Conservation (phyloP, 495 filamentous ascomycete genomes). For the Penicillium tannophilum region DNA sequence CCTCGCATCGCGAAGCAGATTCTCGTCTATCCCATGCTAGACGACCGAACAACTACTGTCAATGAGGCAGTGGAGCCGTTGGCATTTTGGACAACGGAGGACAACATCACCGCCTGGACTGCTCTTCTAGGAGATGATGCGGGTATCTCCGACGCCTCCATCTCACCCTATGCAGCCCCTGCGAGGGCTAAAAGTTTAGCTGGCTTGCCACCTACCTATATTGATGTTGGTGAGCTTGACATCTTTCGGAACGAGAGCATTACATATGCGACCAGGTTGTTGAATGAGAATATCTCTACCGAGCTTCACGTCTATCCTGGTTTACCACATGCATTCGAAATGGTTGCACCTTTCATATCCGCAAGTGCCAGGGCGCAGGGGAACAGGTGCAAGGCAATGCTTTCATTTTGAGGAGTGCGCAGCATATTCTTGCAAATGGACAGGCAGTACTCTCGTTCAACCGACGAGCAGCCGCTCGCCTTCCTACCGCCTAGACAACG, state of each 20-base stretch:
- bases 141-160: slow-evolving; percentile 22
- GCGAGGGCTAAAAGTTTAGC: slow-evolving; percentile 23
- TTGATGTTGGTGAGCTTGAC: slow-evolving; percentile 32
- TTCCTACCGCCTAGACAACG: too few relatives aligned
- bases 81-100: slow-evolving; percentile 32
- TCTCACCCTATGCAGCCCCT: slow-evolving; percentile 28
- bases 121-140: slow-evolving; percentile 23
- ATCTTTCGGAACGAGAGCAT: slow-evolving; percentile 27
- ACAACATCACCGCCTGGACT: slow-evolving; percentile 30
- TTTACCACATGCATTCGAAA: slow-evolving; percentile 17
- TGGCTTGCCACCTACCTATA: slow-evolving; percentile 29
- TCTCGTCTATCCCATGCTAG: slow-evolving; percentile 52
- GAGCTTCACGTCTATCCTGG: slow-evolving; percentile 32
- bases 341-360: neutral
- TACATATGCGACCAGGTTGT: slow-evolving; percentile 18
- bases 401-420: too few relatives aligned
- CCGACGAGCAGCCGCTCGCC: too few relatives aligned
- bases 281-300: slow-evolving; percentile 23
- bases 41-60: slow-evolving; percentile 25
- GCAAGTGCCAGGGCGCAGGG: too few relatives aligned
- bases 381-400: too few relatives aligned
- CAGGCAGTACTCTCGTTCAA: too few relatives aligned
- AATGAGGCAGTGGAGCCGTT: neutral
- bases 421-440: too few relatives aligned
- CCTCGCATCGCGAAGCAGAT: slow-evolving; percentile 48